Evolutionary conservation across 129 eudicot genomes (phyloP).

Genomic region (Tagetes patula): DNA sequence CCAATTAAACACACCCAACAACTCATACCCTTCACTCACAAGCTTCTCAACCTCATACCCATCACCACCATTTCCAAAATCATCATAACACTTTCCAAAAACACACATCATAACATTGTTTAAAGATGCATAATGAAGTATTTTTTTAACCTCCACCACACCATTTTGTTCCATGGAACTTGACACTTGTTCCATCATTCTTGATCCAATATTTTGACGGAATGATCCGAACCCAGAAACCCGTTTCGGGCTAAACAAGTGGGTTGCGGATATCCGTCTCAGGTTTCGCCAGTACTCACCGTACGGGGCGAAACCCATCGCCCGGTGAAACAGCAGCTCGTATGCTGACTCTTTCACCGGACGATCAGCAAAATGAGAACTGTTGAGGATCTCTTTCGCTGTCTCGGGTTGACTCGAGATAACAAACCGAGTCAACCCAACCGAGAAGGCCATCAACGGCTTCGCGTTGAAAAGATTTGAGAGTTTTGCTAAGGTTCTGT

Average conservation of each 20-base stretch:
- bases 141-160: conserved; percentile 54
- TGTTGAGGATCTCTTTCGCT: conserved; percentile 64
- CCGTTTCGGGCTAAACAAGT: conserved; percentile 74
- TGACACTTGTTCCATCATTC: conserved; percentile 49
- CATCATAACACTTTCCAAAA: conserved; percentile 58
- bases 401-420: conserved; percentile 69
- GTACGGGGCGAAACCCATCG: conserved; percentile 93
- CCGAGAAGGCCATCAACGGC: conserved; percentile 72
- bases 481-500: conserved; percentile 46
- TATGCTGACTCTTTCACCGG: conserved; percentile 90
- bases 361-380: conserved; percentile 76
- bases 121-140: conserved; percentile 71
- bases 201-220: conserved; percentile 53
- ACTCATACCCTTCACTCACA: conserved; percentile 83
- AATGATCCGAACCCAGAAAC: conserved; percentile 47
- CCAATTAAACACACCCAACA: conserved; percentile 83
- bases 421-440: conserved; percentile 75
- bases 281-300: conserved; percentile 90
- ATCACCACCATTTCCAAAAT: conserved; percentile 23
- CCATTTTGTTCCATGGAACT: conserved; percentile 48
- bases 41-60: conserved; percentile 50
- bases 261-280: conserved; percentile 69
- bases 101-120: conserved; percentile 94
- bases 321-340: conserved; percentile 75
- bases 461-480: conserved; percentile 37